phyloP scores from a whole-genome alignment of 2,329 filamentous ascomycete species.

The Lecanicillium sp. region DNA sequence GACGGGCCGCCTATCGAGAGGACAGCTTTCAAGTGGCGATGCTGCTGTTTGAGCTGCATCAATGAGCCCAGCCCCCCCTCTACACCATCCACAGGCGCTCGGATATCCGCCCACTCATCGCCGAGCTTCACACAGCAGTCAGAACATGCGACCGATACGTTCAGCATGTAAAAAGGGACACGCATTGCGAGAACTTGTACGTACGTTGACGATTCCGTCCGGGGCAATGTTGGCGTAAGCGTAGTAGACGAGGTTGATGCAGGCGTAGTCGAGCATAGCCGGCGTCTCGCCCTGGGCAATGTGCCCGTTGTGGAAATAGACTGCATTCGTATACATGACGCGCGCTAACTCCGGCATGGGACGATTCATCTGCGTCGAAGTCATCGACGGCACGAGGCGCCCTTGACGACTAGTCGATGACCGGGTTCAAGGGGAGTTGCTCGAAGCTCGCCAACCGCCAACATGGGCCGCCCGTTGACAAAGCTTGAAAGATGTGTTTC shows the following conservation, averaged over 20 bases:
- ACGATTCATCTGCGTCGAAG: neutral
- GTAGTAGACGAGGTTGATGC: constrained; percentile 77
- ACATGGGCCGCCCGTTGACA: too few species aligned
- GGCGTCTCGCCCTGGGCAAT: constrained; percentile 70
- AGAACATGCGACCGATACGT: too few species aligned
- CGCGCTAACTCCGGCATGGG: neutral
- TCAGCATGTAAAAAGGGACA: too few species aligned
- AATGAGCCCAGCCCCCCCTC: constrained; percentile 68
- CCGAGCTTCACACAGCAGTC: constrained; percentile 65
- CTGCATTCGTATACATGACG: constrained; percentile 63
- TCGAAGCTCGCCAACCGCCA: too few species aligned
- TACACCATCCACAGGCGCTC: constrained; percentile 65
- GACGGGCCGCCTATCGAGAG: constrained; percentile 67
- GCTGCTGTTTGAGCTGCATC: constrained; percentile 63
- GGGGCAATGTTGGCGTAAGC: constrained; percentile 69
- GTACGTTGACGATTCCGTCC: constrained; percentile 70
- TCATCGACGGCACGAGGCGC: neutral
- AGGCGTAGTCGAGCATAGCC: constrained; percentile 65
- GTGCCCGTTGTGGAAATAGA: constrained; percentile 78
- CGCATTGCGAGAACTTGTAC: constrained; percentile 30
- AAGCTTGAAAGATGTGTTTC: neutral
- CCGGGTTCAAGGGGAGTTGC: too few species aligned
- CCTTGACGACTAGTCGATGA: constrained; percentile 1
- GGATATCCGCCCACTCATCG: constrained; percentile 71
- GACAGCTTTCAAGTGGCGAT: constrained; percentile 67